Base-by-base conservation (phyloP, 495 filamentous ascomycete genomes). In the Trichoderma gamsii region DNA sequence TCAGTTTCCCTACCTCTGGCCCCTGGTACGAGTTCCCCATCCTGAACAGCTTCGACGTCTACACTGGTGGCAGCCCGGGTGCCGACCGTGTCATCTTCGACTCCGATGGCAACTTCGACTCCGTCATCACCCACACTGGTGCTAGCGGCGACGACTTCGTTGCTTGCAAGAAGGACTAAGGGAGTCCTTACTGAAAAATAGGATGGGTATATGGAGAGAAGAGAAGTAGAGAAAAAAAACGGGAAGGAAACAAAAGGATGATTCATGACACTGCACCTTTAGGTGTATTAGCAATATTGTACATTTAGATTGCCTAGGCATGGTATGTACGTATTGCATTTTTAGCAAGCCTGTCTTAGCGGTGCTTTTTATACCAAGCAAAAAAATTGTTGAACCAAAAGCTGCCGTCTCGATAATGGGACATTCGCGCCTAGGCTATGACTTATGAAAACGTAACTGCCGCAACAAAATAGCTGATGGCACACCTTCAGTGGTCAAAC, bases 1-100 rank as follows among this genome's bases (percentile, higher is more conserved):
- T 92, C 75, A 77, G 76, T 67, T 92, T 93, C 78, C 79, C 82
- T 43, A 81, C 76, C 52, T 15, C 63, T 12, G 70, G 69, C 1
- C 86, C 88, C 0, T 92, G 87, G 78, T 88, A 90, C 70, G 90
- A 92, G 74, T 92, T 86, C 74, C 90, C 90, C 1, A 87, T 93
- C 67, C 69, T 90, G 72, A 79, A 71, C 65, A 80, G 77, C 68
- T 66, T 81, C 68, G 67, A 72, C 2, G 74, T 83, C 2, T 93
- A 90, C 71, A 79, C 71, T 46, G 88, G 89, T 66, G 88, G 89
- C 32, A 84, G 80, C 9, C 89, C 90, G 0, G 89, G 90, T 1
- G 75, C 89, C 12, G 89, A 92, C 74, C 82, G 90, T n/a, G 86
- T 93, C 61, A 77, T 93, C 63, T 88, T 92, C 75, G 56, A 89